Base-by-base conservation (phyloP, 2,329 filamentous ascomycete genomes). In the Xylaria sp. region DNA sequence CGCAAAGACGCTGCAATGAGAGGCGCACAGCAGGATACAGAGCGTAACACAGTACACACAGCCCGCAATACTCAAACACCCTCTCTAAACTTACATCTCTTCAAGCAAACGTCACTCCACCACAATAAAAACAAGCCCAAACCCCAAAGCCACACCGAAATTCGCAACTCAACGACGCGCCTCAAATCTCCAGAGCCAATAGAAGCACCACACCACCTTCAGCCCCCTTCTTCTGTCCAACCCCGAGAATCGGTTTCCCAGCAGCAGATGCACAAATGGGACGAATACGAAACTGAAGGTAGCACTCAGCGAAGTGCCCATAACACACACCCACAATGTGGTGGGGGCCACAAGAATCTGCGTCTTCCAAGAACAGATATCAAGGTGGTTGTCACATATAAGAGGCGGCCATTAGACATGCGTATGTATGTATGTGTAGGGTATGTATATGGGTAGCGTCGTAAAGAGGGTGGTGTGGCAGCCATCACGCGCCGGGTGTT, bases 401-500 rank as follows among this genome's bases (percentile, higher is more conserved):
- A 53, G 26, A 23, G 15, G 49, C 26, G 17, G 6, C 49, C 49
- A 53, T 28, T 26, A 53, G 17, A 17, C 28, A 31, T 33, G 49
- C 49, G 49, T 53, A 53, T 33, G 26, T n/a, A 53, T 20, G n/a
- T 44, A 23, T 28, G 26, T 28, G 49, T 31, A 31, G 49, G 49
- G 49, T 31, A 51, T 26, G 49, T 33, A 33, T 6, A 53, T n/a
- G 33, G 15, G 17, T 33, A 33, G 49, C 17, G 15, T 11, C 10
- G n/a, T 31, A 53, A 53, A n/a, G 20, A 17, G n/a, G 31, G 20
- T 33, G 28, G 53, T 56, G 49, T 54, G 64, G 40, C 49, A 67
- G 38, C 59, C 65, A 65, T 67, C 67, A 67, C 67, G 67, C 67
- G 64, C 67, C 67, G 67, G 65, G 64, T 69, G 64, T 63, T 69